Conservation (phyloP, 352 stramenopile genomes). For the Blastocystis sp. region DNA sequence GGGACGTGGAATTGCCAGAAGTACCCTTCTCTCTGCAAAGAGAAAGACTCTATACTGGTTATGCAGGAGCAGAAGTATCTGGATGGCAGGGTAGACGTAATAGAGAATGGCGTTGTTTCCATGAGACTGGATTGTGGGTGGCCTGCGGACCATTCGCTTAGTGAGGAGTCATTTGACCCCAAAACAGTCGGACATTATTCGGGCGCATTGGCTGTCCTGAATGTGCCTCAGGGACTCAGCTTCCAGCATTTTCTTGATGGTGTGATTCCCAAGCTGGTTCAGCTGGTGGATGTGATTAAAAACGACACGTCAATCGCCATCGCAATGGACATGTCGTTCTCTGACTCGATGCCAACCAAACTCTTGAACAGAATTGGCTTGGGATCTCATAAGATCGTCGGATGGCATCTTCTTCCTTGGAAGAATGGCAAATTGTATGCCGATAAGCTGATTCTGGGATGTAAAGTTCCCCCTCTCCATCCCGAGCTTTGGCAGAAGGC, state of each 20-base stretch:
- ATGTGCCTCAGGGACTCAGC: background rate
- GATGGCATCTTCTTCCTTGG: background rate
- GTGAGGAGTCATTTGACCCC: background rate
- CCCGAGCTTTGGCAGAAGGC: constrained; percentile 33
- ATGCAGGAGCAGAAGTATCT: constrained; percentile 41
- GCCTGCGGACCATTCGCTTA: constrained; percentile 28
- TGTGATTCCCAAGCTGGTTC: constrained; percentile 9
- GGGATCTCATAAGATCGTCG: background rate
- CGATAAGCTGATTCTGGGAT: constrained; percentile 29
- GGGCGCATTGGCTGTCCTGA: background rate
- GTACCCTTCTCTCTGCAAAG: background rate
- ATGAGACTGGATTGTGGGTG: constrained; percentile 13
- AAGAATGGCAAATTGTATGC: background rate
- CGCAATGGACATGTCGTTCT: background rate
- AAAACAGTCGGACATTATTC: background rate
- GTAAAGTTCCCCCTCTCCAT: constrained; percentile 21
- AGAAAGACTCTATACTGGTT: background rate
- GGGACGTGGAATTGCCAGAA: background rate
- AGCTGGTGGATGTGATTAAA: background rate
- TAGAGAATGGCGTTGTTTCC: constrained; percentile 8
- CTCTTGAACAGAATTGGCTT: constrained; percentile 15
- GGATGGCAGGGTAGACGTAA: background rate
- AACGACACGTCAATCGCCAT: background rate
- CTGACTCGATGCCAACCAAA: background rate
- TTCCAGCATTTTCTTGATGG: constrained; percentile 54